These are phyloP conservation scores for Cochliopodium minus DNA, from an alignment of 208 protist genomes.

Conservation along the genomic window DNA sequence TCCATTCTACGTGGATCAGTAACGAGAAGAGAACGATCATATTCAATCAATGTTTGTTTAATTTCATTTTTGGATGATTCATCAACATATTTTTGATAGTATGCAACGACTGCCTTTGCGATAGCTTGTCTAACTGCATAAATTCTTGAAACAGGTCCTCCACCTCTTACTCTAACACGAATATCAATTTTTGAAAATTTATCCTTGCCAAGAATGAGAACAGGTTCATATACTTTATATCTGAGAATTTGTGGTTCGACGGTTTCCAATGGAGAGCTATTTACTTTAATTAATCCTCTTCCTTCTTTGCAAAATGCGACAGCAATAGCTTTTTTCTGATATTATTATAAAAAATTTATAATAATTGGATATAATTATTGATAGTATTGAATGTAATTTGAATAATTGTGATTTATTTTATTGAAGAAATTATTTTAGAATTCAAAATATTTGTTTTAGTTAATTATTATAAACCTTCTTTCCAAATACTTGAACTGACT, in stretches of 20 bases:
- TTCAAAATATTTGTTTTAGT: too few species aligned
- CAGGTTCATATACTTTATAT: slow-evolving; percentile 88
- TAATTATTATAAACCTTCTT: too few species aligned
- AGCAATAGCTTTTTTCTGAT: slow-evolving; percentile 95
- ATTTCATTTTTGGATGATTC: slow-evolving; percentile 84
- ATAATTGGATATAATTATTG: too few species aligned
- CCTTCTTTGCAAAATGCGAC: slow-evolving; percentile 87
- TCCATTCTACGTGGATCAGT: slow-evolving; percentile 96
- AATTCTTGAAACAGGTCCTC: slow-evolving; percentile 90
- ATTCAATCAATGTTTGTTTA: slow-evolving; percentile 83
- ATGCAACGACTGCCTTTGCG: slow-evolving; percentile 92
- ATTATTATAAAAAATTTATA: too few species aligned
- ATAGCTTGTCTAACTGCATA: slow-evolving; percentile 98
- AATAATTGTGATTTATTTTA: too few species aligned
- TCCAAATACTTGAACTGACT: too few species aligned
- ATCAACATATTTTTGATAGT: slow-evolving; percentile 96
- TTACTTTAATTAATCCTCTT: slow-evolving; percentile 92
- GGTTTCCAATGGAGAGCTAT: slow-evolving; percentile 87
- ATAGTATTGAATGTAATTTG: too few species aligned
- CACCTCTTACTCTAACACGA: slow-evolving; percentile 82
- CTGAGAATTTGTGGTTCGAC: slow-evolving; percentile 87
- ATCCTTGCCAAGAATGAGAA: slow-evolving; percentile 81
- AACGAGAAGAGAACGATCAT: slow-evolving; percentile 95
- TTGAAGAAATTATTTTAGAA: too few species aligned
- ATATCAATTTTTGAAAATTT: slow-evolving; percentile 86